Evolutionary conservation across 2,329 filamentous ascomycete genomes (phyloP).

Genomic region (Zasmidium citrigriseum): DNA sequence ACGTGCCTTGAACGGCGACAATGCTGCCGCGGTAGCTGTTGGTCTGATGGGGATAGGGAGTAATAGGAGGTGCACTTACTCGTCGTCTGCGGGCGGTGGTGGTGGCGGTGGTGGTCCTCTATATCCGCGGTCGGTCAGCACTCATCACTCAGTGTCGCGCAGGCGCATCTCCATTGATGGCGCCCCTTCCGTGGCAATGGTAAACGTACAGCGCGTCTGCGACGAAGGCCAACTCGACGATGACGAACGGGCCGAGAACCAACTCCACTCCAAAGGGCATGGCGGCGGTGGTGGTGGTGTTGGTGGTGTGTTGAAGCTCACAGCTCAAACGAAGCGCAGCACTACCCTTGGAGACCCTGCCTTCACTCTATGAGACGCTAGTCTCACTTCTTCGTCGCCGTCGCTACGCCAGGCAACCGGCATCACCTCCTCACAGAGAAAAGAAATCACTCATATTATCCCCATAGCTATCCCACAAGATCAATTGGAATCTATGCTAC

Average conservation of each 20-base stretch:
- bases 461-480: too few species aligned
- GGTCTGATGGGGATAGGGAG: neutral
- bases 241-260: neutral
- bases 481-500: too few species aligned
- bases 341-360: neutral
- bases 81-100: neutral
- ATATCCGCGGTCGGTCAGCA: neutral
- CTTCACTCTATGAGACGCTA: too few species aligned
- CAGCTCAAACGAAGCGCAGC: neutral
- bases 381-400: too few species aligned
- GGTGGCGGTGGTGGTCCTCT: neutral
- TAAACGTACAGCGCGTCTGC: neutral
- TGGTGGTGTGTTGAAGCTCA: neutral
- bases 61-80: neutral
- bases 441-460: too few species aligned
- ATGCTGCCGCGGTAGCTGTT: neutral
- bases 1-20: too few species aligned
- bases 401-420: too few species aligned
- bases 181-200: neutral
- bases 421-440: too few species aligned
- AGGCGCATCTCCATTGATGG: neutral
- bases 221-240: neutral
- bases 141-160: neutral
- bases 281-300: neutral
- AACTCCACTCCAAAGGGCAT: neutral